Percentiles rank a stretch among this genome's conserved stretches.
Conservation (phyloP, 805 yeast species). For the Lachancea fermentati region DNA sequence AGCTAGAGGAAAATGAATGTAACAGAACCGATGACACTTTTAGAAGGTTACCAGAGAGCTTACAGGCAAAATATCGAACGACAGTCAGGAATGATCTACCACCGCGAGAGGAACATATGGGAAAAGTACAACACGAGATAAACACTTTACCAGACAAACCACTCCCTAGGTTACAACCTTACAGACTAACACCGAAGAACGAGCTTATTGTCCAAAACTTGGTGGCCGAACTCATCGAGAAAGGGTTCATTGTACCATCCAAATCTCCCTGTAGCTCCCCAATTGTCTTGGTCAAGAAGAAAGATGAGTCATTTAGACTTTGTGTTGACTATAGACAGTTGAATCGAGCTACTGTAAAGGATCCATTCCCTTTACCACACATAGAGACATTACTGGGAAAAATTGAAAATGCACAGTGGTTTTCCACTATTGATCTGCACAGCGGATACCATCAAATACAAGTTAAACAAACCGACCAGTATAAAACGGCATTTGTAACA, state of each 20-base stretch:
- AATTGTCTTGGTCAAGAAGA: constrained; percentile 12
- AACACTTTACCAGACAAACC: constrained; percentile 3
- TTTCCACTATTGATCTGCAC: constrained; percentile 5
- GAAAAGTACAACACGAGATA: constrained; percentile 9
- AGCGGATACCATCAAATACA: constrained; percentile 14
- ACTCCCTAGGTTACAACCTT: constrained; percentile 12
- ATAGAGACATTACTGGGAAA: constrained; percentile 5
- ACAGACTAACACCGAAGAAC: constrained; percentile 11
- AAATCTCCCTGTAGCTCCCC: constrained; percentile 15
- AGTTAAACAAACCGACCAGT: constrained; percentile 5
- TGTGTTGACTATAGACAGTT: constrained; percentile 7
- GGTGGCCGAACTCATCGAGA: constrained; percentile 10
- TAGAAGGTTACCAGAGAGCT: constrained; percentile 1
- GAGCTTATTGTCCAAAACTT: constrained; percentile 6
- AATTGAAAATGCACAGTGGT: constrained; percentile 6
- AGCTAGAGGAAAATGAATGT: constrained; percentile 1
- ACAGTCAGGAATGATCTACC: constrained; percentile 3
- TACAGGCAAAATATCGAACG: background rate
- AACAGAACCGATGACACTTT: background rate
- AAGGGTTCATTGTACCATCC: constrained; percentile 10
- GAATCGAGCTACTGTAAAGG: constrained; percentile 8
- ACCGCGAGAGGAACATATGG: background rate
- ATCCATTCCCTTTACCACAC: constrained; percentile 8
- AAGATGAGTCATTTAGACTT: constrained; percentile 10
- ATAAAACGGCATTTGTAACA: constrained; percentile 12